Base-by-base conservation (phyloP, 352 stramenopile genomes). In the Globisporangium spiculum region DNA sequence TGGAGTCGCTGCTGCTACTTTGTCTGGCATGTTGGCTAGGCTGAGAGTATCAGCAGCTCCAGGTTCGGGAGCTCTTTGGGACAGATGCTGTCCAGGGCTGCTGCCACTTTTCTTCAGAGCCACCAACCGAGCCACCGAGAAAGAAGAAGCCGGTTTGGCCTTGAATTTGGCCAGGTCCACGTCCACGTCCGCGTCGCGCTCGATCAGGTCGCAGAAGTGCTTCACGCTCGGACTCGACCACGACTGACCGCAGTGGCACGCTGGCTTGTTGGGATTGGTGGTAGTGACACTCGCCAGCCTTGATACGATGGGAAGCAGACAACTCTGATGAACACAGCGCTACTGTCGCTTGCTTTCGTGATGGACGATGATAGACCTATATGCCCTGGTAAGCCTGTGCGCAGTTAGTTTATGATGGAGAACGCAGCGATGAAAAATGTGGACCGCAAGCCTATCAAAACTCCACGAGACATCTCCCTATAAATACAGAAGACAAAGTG, bases 121-220 rank as follows among this genome's bases (percentile, higher is more conserved):
- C 32, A 27, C 12, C n/a, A 58, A 12, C 3, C 27, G 58, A 54
- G 24, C 6, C n/a, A 22, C 46, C 18, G 14, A 52, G 10, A 60
- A 52, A 60, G 69, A 63, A 18, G 26, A 34, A n/a, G 22, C 48
- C n/a, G 30, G 16, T 3, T 38, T 24, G 1, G 1, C 56, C 32
- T 8, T 8, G 18, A 20, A 1, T 26, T 22, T 34, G 22, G 24
- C 12, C 16, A 71, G 4, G 30, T 8, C 30, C 30, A 32, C 1
- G 16, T 4, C 8, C 24, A 70, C 4, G 26, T 64, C 55, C 27
- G 68, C 0, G 32, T 63, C 60, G 18, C 56, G 24, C 55, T 77
- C 75, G 56, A 93, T 84, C 10, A 89, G 81, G 52, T 82, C 67
- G 66, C 86, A 92, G 26, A 92, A 90, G 68, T 94, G 86, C 50